Percentiles rank a stretch among this genome's conserved stretches.
These are phyloP conservation scores for Suillus hirtellus DNA, from an alignment of 768 basidiomycete species.

Conservation along the genomic window DNA sequence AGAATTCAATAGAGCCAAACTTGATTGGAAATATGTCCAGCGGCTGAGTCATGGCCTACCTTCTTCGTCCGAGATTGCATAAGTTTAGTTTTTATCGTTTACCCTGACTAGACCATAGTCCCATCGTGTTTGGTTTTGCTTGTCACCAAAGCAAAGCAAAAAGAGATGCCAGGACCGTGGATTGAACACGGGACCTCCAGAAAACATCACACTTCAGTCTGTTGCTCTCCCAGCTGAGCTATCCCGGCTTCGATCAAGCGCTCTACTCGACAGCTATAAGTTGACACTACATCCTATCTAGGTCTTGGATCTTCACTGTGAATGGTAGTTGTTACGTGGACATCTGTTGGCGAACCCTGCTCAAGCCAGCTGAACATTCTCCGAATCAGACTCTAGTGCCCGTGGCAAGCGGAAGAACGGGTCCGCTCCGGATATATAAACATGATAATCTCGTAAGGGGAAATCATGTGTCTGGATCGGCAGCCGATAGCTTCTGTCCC, in stretches of 20 bases:
- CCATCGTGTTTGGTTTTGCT: too few species aligned
- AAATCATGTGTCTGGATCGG: neutral
- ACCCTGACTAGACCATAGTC: too few species aligned
- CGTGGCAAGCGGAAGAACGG: neutral
- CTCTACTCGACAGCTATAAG: neutral
- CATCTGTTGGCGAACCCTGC: neutral
- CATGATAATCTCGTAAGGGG: constrained; percentile 3
- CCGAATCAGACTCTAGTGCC: neutral
- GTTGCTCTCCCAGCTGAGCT: constrained; percentile 41
- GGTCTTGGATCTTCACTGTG: too few species aligned
- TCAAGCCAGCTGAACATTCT: neutral
- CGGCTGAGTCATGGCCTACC: too few species aligned
- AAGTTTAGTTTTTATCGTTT: neutral
- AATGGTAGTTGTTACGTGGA: neutral
- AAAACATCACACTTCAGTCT: constrained; percentile 34
- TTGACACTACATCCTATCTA: neutral
- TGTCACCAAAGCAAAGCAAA: constrained; percentile 11
- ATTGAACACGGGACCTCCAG: constrained; percentile 48
- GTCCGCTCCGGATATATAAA: neutral
- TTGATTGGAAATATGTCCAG: neutral
- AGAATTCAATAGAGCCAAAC: constrained; percentile 3
- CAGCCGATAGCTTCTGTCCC: neutral
- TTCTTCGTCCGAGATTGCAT: too few species aligned
- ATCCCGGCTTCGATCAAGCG: constrained; percentile 21
- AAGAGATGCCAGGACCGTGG: constrained; percentile 42